These are phyloP conservation scores for Sporobolomyces roseus DNA, from an alignment of 768 basidiomycete genomes.

Conservation along the genomic window DNA sequence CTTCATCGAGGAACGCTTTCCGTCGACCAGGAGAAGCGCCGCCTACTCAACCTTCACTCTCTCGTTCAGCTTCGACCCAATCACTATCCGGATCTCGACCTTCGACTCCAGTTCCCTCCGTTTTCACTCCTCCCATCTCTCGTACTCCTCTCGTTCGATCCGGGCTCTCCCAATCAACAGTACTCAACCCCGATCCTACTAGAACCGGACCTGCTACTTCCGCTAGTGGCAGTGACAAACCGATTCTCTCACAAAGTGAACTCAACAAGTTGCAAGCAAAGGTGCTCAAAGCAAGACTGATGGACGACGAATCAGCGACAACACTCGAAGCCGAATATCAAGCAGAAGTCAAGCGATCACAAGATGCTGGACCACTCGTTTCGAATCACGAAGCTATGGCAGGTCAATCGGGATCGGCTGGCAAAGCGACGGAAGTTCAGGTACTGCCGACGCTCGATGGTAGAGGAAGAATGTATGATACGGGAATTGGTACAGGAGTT, in stretches of 20 bases:
- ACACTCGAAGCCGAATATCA: slow-evolving; percentile 82
- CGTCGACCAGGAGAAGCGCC: slow-evolving; percentile 66
- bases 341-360: slow-evolving; percentile 51
- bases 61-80: slow-evolving; percentile 26
- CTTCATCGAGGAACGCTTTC: slow-evolving; percentile 64
- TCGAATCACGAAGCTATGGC: slow-evolving; percentile 17
- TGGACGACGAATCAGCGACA: slow-evolving; percentile 70
- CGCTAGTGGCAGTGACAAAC: slow-evolving; percentile 49
- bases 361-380: slow-evolving; percentile 5
- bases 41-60: slow-evolving; percentile 10
- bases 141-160: slow-evolving; percentile 28
- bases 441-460: slow-evolving; percentile 85
- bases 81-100: slow-evolving; percentile 37
- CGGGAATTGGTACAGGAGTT: slow-evolving; percentile 63
- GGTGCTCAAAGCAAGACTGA: slow-evolving; percentile 84
- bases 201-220: slow-evolving; percentile 53
- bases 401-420: slow-evolving; percentile 49
- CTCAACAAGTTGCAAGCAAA: slow-evolving; percentile 89
- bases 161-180: slow-evolving; percentile 29
- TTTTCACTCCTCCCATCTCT: slow-evolving; percentile 67
- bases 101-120: slow-evolving; percentile 79
- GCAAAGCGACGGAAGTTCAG: slow-evolving; percentile 60
- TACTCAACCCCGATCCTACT: slow-evolving; percentile 42
- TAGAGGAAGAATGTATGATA: slow-evolving; percentile 79
- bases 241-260: slow-evolving; percentile 53